Conservation (phyloP, 2,329 filamentous ascomycete genomes). For the Hymenoscyphus scutula region DNA sequence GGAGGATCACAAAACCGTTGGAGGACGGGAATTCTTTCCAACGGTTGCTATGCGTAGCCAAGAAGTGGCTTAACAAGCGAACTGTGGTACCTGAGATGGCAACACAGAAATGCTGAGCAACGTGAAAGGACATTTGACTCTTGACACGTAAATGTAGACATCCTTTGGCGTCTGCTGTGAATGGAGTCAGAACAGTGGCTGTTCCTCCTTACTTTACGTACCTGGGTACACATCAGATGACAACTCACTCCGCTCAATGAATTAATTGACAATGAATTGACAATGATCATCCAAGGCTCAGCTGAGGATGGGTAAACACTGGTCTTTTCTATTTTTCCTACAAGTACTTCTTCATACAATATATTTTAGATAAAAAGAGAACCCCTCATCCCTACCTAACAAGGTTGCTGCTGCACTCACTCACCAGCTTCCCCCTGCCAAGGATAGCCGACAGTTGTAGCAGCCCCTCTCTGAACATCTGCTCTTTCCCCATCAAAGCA, state of each 20-base stretch:
- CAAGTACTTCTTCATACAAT: no score
- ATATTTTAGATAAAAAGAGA: neutral
- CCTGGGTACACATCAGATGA: neutral
- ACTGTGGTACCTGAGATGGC: neutral
- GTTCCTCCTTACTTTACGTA: neutral
- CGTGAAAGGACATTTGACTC: neutral
- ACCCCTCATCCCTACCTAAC: neutral
- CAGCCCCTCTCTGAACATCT: neutral
- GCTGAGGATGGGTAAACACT: neutral
- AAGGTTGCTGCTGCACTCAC: neutral
- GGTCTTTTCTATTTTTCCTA: neutral
- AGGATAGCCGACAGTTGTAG: neutral
- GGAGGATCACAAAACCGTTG: constrained; percentile 1
- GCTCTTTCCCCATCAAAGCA: constrained; percentile 2
- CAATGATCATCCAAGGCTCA: neutral
- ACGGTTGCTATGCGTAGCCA: neutral
- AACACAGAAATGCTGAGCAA: neutral
- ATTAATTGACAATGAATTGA: neutral
- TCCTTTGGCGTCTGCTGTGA: neutral
- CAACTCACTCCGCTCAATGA: neutral
- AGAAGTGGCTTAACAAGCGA: neutral
- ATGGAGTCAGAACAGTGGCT: neutral
- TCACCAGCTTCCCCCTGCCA: neutral
- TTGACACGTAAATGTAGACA: no score
- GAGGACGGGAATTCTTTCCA: neutral